Evolutionary conservation across 306 rosid species (phyloP).

Genomic region (Cucurbita moschata): DNA sequence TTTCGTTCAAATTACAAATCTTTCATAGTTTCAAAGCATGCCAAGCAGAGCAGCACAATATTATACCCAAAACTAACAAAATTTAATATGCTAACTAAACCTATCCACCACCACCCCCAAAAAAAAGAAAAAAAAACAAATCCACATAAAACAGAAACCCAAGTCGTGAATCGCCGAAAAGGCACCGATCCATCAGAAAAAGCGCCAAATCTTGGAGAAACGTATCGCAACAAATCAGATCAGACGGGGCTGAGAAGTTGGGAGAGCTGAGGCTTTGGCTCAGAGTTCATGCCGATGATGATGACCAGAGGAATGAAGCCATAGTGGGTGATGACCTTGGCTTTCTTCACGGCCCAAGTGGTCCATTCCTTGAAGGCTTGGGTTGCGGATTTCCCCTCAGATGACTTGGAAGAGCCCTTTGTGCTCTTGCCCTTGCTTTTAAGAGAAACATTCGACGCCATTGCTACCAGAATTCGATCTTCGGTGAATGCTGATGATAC

Average conservation of each 20-base stretch:
- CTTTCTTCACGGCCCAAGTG: slow-evolving; percentile 61
- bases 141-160: neutral
- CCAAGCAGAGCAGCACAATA: neutral
- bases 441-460: slow-evolving; percentile 70
- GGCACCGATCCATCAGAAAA: neutral
- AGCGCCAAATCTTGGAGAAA: neutral
- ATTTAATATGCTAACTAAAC: neutral
- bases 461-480: neutral
- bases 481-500: neutral
- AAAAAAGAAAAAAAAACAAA: neutral
- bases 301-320: slow-evolving; percentile 90
- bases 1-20: neutral
- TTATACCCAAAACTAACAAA: neutral
- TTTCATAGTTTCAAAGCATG: neutral
- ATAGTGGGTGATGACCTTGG: slow-evolving; percentile 69
- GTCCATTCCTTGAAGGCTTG: slow-evolving; percentile 66
- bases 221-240: neutral
- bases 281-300: slow-evolving; percentile 87
- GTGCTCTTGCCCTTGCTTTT: slow-evolving; percentile 54
- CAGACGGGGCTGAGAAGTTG: slow-evolving; percentile 96
- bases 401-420: slow-evolving; percentile 38
- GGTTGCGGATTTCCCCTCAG: slow-evolving; percentile 26
- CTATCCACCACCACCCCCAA: neutral
- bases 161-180: neutral
- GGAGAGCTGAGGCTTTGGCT: slow-evolving; percentile 71